Percentiles rank a stretch among this genome's conserved stretches.
Conservation (phyloP, 73 alveolate species). For the Breviolum minutum region DNA sequence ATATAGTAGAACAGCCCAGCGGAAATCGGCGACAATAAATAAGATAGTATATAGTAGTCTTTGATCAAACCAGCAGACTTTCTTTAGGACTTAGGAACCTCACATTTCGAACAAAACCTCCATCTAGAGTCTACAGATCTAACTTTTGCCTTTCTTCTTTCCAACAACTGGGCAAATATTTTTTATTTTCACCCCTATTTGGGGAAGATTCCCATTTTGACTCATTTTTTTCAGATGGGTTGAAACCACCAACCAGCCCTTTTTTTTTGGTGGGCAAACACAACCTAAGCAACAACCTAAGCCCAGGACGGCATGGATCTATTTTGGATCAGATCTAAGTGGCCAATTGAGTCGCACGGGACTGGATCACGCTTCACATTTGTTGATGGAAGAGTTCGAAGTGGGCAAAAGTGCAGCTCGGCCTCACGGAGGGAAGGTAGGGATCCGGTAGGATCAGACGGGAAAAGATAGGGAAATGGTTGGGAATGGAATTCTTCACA, state of each 20-base stretch:
- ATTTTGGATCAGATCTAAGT: constrained; percentile 62
- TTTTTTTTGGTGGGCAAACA: too few relatives aligned
- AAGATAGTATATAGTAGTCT: too few relatives aligned
- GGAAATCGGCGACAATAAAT: too few relatives aligned
- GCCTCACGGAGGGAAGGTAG: not conserved
- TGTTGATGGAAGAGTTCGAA: constrained; percentile 30
- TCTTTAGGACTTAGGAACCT: too few relatives aligned
- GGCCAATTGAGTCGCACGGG: constrained; percentile 93
- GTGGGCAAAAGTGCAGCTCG: not conserved
- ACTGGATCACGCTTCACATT: constrained; percentile 55
- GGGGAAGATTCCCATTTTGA: too few relatives aligned
- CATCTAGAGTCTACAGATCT: too few relatives aligned
- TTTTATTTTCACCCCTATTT: too few relatives aligned
- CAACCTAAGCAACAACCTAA: not conserved
- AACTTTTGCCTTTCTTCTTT: not conserved
- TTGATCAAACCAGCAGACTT: too few relatives aligned
- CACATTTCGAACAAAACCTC: too few relatives aligned
- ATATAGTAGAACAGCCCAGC: too few relatives aligned
- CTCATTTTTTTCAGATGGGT: too few relatives aligned
- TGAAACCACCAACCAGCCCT: too few relatives aligned
- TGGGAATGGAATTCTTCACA: not conserved
- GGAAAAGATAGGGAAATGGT: not conserved
- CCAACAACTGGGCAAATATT: not conserved
- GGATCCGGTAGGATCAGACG: not conserved
- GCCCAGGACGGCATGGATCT: constrained; percentile 87